A percentile compares a stretch with the other conserved stretches of the same genome.
phyloP scores from a whole-genome alignment of 2,329 filamentous ascomycete genomes.

The Arthrobotrys megalospora region DNA sequence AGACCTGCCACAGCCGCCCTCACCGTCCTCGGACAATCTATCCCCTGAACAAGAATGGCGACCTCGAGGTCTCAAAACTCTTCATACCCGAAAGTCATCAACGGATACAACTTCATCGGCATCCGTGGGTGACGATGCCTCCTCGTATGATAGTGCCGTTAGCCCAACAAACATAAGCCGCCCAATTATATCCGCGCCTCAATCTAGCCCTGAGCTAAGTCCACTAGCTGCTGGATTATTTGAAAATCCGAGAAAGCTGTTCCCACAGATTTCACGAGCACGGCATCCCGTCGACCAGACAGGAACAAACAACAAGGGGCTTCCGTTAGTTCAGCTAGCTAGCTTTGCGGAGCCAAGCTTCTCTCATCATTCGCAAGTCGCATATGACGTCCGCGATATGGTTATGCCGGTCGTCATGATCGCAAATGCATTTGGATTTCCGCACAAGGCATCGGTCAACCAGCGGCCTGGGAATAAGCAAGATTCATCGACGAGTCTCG shows the following conservation, averaged over 20 bases:
- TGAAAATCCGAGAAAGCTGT: slow-evolving; percentile 51
- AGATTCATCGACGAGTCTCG: background rate
- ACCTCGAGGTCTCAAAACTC: slow-evolving; percentile 16
- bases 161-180: slow-evolving; percentile 21
- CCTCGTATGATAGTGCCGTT: slow-evolving; percentile 16
- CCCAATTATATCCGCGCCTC: slow-evolving; percentile 11
- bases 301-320: background rate
- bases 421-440: slow-evolving; percentile 54
- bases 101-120: slow-evolving; percentile 23
- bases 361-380: slow-evolving; percentile 32
- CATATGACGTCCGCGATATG: slow-evolving; percentile 54
- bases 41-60: slow-evolving; percentile 17
- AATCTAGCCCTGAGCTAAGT: slow-evolving; percentile 13
- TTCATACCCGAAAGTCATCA: slow-evolving; percentile 9
- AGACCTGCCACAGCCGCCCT: background rate
- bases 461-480: slow-evolving; percentile 3
- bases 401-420: slow-evolving; percentile 53
- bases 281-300: slow-evolving; percentile 25
- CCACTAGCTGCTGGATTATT: slow-evolving; percentile 19
- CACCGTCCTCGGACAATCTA: slow-evolving; percentile 11
- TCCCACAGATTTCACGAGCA: slow-evolving; percentile 6
- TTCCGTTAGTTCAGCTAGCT: slow-evolving; percentile 45
- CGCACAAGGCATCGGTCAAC: slow-evolving; percentile 36
- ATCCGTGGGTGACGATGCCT: slow-evolving; percentile 1
- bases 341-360: slow-evolving; percentile 52